Evolutionary conservation across 73 alveolate genomes (phyloP).

Genomic region (Tetrahymena borealis): DNA sequence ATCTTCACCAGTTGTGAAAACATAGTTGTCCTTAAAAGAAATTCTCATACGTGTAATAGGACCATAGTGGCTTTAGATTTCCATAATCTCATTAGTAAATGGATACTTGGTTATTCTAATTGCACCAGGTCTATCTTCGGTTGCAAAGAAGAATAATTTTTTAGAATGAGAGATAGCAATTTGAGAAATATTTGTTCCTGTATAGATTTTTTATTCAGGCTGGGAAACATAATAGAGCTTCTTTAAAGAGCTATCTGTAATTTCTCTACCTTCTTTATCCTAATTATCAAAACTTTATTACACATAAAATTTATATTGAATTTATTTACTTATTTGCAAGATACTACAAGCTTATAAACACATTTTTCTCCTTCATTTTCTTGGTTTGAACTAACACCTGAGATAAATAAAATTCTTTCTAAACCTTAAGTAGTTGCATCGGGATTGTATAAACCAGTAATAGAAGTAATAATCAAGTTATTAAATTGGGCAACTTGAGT

Average conservation of each 20-base stretch:
- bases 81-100: conserved; percentile 39
- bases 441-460: background rate
- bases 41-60: conserved; percentile 65
- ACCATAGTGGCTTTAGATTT: conserved; percentile 56
- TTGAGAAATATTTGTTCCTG: conserved; percentile 47
- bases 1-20: conserved; percentile 58
- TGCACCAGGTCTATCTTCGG: conserved; percentile 65
- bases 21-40: conserved; percentile 54
- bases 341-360: background rate
- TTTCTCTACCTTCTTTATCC: conserved; percentile 14
- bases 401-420: background rate
- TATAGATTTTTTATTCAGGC: conserved; percentile 38
- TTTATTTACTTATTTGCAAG: background rate
- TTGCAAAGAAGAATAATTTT: conserved; percentile 60
- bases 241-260: conserved; percentile 44
- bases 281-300: background rate
- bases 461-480: background rate
- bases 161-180: conserved; percentile 55
- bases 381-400: background rate
- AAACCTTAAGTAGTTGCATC: background rate
- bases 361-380: background rate
- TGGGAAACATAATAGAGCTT: conserved; percentile 25
- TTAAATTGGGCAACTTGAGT: background rate
- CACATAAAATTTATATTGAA: background rate
- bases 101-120: conserved; percentile 56